These are phyloP conservation scores for Geranium incanum DNA, from an alignment of 441 rosid species.

Conservation along the genomic window DNA sequence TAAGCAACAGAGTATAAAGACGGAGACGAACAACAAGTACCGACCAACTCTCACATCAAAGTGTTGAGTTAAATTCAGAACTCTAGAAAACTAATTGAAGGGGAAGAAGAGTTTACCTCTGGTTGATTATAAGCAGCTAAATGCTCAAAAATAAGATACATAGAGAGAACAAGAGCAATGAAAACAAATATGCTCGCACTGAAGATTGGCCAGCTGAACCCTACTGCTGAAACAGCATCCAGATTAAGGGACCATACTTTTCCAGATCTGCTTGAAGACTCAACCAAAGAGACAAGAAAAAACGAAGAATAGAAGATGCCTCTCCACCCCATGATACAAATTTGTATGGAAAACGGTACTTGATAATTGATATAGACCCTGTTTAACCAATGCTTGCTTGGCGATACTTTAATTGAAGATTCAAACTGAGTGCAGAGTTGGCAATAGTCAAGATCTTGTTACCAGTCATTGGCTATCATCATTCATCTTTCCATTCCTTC, in stretches of 20 bases:
- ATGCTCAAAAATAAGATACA: conserved; percentile 83
- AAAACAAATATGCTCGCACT: conserved; percentile 78
- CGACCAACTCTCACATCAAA: neutral
- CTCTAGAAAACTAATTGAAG: neutral
- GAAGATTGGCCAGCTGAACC: conserved; percentile 68
- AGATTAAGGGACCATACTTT: conserved; percentile 35
- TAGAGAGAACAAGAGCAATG: conserved; percentile 68
- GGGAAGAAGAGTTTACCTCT: conserved; percentile 47
- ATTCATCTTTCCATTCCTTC: neutral
- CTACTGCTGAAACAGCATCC: conserved; percentile 34
- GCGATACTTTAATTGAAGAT: neutral
- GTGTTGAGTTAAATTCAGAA: neutral
- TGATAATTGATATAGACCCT: conserved; percentile 11
- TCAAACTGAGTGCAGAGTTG: neutral
- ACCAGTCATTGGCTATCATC: neutral
- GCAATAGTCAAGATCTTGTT: neutral
- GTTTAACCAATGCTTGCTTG: conserved; percentile 8
- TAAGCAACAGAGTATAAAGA: neutral
- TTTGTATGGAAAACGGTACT: conserved; percentile 11
- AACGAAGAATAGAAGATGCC: conserved; percentile 40
- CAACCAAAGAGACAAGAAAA: conserved; percentile 45
- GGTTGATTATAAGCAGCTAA: conserved; percentile 87
- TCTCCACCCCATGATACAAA: conserved; percentile 52
- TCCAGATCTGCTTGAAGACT: conserved; percentile 43
- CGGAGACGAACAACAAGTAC: neutral